phyloP scores from a whole-genome alignment of 768 basidiomycete genomes.

The Ramaria rubella region DNA sequence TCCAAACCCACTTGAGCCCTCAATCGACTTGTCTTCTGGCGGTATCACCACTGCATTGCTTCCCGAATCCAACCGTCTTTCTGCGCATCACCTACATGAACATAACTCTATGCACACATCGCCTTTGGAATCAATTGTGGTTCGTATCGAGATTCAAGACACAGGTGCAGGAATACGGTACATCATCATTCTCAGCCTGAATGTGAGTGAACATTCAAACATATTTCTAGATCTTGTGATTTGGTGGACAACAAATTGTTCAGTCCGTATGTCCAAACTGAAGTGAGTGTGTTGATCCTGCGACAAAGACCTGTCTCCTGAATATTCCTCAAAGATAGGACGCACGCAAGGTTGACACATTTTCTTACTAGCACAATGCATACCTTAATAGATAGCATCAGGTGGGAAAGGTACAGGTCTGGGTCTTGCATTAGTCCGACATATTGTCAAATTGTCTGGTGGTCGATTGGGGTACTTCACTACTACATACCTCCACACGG shows the following conservation, averaged over 20 bases:
- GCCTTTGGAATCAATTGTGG: conserved; percentile 57
- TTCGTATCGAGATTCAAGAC: conserved; percentile 80
- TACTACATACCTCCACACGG: neutral
- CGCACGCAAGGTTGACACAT: conserved; percentile 45
- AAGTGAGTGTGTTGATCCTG: neutral
- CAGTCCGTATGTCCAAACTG: conserved; percentile 12
- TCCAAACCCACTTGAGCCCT: conserved; percentile 11
- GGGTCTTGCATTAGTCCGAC: conserved; percentile 68
- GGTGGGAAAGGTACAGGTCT: conserved; percentile 58
- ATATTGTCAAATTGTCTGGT: conserved; percentile 69
- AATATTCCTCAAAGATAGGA: conserved; percentile 70
- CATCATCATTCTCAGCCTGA: neutral
- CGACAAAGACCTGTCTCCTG: too few species aligned
- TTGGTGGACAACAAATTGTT: conserved; percentile 67
- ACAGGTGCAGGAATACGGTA: conserved; percentile 32
- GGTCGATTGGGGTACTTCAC: conserved; percentile 67
- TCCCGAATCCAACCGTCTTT: conserved; percentile 16
- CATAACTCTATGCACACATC: conserved; percentile 42
- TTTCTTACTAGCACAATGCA: neutral
- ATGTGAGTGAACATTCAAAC: neutral
- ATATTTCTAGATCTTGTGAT: conserved; percentile 30
- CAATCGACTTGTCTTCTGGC: neutral
- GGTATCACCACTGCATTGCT: neutral
- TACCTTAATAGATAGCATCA: conserved; percentile 16
- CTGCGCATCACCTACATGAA: conserved; percentile 33